These are phyloP conservation scores for Rhizophagus prolifer DNA, from an alignment of 192 early-diverging fungal genomes.

Conservation along the genomic window DNA sequence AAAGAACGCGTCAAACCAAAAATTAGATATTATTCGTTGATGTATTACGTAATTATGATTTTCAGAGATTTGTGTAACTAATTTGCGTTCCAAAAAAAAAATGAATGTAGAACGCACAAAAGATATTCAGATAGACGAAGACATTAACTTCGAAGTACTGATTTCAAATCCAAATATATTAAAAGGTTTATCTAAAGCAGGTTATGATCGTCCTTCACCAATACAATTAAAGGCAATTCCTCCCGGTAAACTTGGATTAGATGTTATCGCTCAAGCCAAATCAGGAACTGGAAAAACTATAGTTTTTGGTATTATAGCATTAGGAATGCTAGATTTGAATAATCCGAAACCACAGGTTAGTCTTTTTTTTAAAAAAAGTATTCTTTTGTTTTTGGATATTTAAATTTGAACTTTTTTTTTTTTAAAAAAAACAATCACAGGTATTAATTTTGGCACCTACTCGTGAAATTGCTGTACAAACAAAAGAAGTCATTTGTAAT, in stretches of 20 bases:
- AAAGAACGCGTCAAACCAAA: too few species aligned
- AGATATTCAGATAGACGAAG: conserved; percentile 57
- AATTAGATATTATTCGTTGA: too few species aligned
- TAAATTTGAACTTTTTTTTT: not conserved
- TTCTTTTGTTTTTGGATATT: too few species aligned
- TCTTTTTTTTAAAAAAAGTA: not conserved
- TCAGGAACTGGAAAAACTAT: conserved; percentile 56
- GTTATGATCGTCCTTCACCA: conserved; percentile 60
- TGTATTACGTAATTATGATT: too few species aligned
- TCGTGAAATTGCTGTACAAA: conserved; percentile 64
- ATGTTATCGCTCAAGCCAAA: conserved; percentile 86
- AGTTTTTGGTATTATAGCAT: conserved; percentile 65
- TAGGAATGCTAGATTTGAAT: conserved; percentile 45
- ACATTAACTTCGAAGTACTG: conserved; percentile 51
- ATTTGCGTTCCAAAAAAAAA: too few species aligned
- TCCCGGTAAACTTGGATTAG: conserved; percentile 51
- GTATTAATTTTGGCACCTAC: conserved; percentile 62
- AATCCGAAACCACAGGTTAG: conserved; percentile 33
- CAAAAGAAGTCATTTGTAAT: conserved; percentile 50
- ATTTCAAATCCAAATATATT: conserved; percentile 44
- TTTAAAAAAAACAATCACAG: not conserved
- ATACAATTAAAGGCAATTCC: conserved; percentile 69
- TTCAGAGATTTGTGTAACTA: too few species aligned
- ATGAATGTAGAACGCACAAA: conserved; percentile 31
- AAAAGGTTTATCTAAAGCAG: conserved; percentile 43